A percentile compares a stretch with the other conserved stretches of the same genome.
Evolutionary conservation across 768 basidiomycete species (phyloP).

Genomic region (Termitomyces sp.): DNA sequence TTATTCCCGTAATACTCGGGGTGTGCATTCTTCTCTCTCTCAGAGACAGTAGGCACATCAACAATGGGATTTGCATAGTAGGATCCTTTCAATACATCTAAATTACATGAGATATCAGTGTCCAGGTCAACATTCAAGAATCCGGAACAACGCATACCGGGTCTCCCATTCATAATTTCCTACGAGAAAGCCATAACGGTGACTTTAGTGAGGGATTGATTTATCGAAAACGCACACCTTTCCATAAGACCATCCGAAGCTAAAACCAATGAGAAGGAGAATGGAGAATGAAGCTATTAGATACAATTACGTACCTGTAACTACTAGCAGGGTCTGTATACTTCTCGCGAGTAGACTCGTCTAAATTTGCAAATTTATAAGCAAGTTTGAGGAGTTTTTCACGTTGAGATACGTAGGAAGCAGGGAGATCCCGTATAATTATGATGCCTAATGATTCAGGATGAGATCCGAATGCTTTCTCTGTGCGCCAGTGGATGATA

Average conservation of each 20-base stretch:
- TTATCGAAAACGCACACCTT: constrained; percentile 44
- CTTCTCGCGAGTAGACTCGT: constrained; percentile 60
- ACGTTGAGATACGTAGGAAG: constrained; percentile 53
- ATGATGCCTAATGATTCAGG: constrained; percentile 76
- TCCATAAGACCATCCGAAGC: constrained; percentile 98
- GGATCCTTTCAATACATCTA: constrained; percentile 85
- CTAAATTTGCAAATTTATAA: constrained; percentile 69
- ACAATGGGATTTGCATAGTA: constrained; percentile 88
- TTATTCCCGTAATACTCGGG: constrained; percentile 87
- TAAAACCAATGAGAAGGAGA: constrained; percentile 19
- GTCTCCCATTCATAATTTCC: constrained; percentile 96
- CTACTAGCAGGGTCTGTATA: constrained; percentile 67
- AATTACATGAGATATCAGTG: not conserved
- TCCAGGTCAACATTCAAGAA: not conserved
- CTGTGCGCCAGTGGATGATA: constrained; percentile 26
- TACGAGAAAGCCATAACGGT: constrained; percentile 18
- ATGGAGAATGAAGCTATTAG: not conserved
- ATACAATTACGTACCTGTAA: constrained; percentile 56
- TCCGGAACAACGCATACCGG: constrained; percentile 35
- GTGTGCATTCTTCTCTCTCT: constrained; percentile 47
- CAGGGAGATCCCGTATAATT: constrained; percentile 76
- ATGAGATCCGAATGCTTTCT: constrained; percentile 78
- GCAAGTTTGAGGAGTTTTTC: constrained; percentile 70
- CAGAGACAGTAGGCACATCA: constrained; percentile 58
- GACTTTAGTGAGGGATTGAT: not conserved